These are phyloP conservation scores for Sugiyamaella xylanicola DNA, from an alignment of 1,139 yeast genomes.

Conservation along the genomic window DNA sequence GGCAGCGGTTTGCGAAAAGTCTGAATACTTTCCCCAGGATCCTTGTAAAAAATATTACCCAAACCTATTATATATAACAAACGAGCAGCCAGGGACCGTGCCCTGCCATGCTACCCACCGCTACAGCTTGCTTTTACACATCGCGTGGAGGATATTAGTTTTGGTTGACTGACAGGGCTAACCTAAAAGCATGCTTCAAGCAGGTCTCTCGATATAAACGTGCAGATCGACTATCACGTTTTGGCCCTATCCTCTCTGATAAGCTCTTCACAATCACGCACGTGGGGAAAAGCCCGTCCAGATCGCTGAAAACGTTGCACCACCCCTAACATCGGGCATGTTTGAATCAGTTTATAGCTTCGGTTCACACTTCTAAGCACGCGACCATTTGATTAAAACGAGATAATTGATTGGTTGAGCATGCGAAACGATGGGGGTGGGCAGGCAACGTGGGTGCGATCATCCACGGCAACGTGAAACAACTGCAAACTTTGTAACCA, in stretches of 20 bases:
- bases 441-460: neutral
- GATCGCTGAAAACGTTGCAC: neutral
- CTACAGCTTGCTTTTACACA: constrained; percentile 3
- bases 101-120: constrained; percentile 3
- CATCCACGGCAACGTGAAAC: too few relatives aligned
- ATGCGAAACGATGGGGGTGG: neutral
- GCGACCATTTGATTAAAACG: constrained; percentile 14
- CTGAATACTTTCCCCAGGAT: too few relatives aligned
- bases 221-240: constrained; percentile 13
- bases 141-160: constrained; percentile 12
- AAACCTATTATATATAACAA: constrained; percentile 2
- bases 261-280: constrained; percentile 12
- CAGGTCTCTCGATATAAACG: constrained; percentile 2
- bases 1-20: too few relatives aligned
- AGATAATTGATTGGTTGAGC: constrained; percentile 6
- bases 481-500: too few relatives aligned
- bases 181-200: neutral
- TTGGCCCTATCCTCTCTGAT: constrained; percentile 14
- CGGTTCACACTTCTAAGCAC: constrained; percentile 4
- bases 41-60: neutral
- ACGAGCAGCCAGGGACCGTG: neutral
- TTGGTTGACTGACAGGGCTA: neutral
- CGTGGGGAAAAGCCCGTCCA: constrained; percentile 10
- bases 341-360: neutral
- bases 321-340: constrained; percentile 8